Evolutionary conservation across 2,329 filamentous ascomycete species (phyloP).

Genomic region (Clonostachys rhizophaga): DNA sequence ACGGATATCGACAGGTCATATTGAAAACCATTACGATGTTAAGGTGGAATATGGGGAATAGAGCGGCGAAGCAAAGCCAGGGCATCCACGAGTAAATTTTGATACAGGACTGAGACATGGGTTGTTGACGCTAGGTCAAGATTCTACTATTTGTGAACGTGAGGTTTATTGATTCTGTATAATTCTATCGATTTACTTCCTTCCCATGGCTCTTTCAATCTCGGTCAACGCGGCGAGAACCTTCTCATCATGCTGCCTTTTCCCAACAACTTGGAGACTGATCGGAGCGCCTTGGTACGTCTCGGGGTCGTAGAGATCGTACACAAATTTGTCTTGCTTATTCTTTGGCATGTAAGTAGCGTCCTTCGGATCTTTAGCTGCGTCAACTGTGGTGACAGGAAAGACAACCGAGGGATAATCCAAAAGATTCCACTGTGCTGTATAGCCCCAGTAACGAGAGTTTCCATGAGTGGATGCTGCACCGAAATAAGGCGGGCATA

Average conservation of each 20-base stretch:
- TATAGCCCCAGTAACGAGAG: conserved; percentile 58
- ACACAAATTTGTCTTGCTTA: conserved; percentile 16
- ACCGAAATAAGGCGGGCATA: conserved; percentile 56
- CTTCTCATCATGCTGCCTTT: conserved; percentile 20
- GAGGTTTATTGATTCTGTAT: no score
- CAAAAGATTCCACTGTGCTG: conserved; percentile 62
- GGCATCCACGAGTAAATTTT: no score
- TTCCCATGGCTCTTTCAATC: conserved; percentile 5
- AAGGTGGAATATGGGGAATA: no score
- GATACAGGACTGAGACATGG: no score
- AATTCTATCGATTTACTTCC: background rate
- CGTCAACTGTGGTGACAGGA: conserved; percentile 37
- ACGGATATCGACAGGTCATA: no score
- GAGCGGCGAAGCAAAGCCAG: no score
- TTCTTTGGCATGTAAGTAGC: conserved; percentile 16
- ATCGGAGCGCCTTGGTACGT: conserved; percentile 15
- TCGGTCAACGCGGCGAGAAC: conserved; percentile 4
- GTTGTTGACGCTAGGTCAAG: no score
- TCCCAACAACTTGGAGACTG: conserved; percentile 17
- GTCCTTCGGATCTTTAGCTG: conserved; percentile 14
- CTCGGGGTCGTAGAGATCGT: conserved; percentile 18
- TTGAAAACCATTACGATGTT: no score
- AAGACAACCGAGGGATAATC: conserved; percentile 62
- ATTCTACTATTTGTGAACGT: no score
- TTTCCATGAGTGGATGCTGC: conserved; percentile 35